Evolutionary conservation across 1,284 basidiomycete species (phyloP), one percentile per base, ranked within the genome.

Genomic region (Rhodotorula sp.): DNA sequence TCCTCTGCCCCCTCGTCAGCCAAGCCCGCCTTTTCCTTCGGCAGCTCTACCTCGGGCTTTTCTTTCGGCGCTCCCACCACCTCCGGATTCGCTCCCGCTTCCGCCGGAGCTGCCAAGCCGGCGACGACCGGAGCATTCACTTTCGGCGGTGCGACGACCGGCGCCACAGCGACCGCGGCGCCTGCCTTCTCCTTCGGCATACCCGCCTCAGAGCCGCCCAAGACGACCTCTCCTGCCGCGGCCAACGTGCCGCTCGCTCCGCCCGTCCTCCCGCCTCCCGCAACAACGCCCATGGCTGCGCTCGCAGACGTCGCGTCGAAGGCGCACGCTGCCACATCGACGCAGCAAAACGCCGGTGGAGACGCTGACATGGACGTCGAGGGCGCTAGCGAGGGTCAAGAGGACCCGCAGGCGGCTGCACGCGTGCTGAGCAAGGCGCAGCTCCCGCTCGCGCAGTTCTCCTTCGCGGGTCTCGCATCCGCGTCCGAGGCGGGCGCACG

Each of bases 371-470:
- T 34, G 34, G 34, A 34, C 5, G 34, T 5, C 5, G 13, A 14
- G 23, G 13, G 12, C 42, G 21, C 9, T 10, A 27, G 1, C 13
- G 14, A 10, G 23, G n/a, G 25, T 2, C 21, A 13, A 21, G 9
- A 23, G 1, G 62, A 64, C 45, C n/a, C 59, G 16, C 48, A 48
- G 17, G 44, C n/a, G 10, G 56, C 56, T 23, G 53, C 62, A 16
- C 57, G 53, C 27, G 49, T 55, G 16, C 64, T 68, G 14, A 57
- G 53, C 9, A 50, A 23, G 17, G 17, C 55, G 12, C 42, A 49
- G 23, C 65, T 67, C 23, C 66, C 64, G 21, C 46, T 53, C 23
- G 16, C 54, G 42, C n/a, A 21, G 1, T 71, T 64, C 66, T 23
- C 54, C 14, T 67, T 71, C 48, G 19, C 48, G 1, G n/a, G 53